phyloP scores from a whole-genome alignment of 2,329 filamentous ascomycete genomes.

The Cadophora sp. region DNA sequence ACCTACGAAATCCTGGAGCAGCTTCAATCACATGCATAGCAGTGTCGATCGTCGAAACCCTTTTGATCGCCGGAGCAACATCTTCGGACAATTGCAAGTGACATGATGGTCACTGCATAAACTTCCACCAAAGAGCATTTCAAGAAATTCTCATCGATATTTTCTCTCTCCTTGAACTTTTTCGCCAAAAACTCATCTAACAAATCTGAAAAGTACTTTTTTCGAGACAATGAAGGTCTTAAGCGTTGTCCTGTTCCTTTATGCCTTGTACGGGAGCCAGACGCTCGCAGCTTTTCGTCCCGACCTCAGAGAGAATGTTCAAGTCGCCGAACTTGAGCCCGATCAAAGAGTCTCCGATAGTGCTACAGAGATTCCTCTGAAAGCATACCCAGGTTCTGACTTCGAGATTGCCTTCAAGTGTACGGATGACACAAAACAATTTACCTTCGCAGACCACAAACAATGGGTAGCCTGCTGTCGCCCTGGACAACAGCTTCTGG shows the following conservation, averaged over 20 bases:
- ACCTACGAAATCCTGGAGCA: neutral
- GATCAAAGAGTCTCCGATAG: neutral
- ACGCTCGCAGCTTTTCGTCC: neutral
- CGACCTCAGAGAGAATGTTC: neutral
- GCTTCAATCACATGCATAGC: neutral
- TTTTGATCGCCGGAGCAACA: too few relatives aligned
- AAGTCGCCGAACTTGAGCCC: neutral
- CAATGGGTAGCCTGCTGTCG: neutral
- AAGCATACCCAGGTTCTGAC: neutral
- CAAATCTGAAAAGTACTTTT: too few relatives aligned
- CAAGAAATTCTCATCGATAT: too few relatives aligned
- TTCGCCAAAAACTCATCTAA: too few relatives aligned
- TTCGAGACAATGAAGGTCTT: neutral
- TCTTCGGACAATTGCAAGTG: too few relatives aligned
- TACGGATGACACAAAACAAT: neutral
- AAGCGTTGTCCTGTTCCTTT: neutral
- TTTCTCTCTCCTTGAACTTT: too few relatives aligned
- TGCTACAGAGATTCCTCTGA: neutral
- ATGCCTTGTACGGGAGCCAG: neutral
- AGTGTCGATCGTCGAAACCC: neutral
- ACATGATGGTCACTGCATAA: too few relatives aligned
- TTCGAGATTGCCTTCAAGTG: constrained; percentile 1
- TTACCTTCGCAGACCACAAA: constrained; percentile 3
- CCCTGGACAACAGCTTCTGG: neutral
- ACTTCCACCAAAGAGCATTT: too few relatives aligned